Base-by-base conservation (phyloP, 177 flowering plant genomes). In the Vitis hybrid region DNA sequence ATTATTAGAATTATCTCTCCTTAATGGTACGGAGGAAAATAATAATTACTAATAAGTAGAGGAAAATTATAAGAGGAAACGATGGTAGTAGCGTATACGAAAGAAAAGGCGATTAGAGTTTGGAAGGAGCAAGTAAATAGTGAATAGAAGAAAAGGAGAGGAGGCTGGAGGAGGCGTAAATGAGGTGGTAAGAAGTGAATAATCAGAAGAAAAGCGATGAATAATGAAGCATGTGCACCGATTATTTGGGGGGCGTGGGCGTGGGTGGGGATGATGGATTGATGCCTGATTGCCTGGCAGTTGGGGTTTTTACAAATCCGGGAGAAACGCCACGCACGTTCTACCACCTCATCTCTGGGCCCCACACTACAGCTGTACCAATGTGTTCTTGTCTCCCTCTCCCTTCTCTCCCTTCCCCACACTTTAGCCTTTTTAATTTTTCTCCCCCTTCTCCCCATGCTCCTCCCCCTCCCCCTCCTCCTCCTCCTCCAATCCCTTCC, bases 271-370 rank as follows among this genome's bases (percentile, higher is more conserved):
- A 67, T 72, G 79, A 69, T 71, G 80, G 56, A 33, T 33, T 33
- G 45, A 33, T 33, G 45, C 45, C 45, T 33, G 45, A 33, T 33
- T 33, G 45, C 45, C 69, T 63, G 82, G 76, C 81, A 74, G 85
- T 76, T 77, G 74, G 77, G 80, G 65, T 64, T 64, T 71, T 67
- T 70, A 53, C 68, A 68, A 69, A 80, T 80, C 83, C 81, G 80
- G 77, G 78, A 86, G 77, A 82, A 77, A 78, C 82, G 84, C 86
- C 84, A 75, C 78, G 87, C 89, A 86, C 89, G 89, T 86, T 83
- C 81, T 75, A 62, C 70, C 83, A 79, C 83, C 78, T 64, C 68
- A 18, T 19, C 15, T 10, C 55, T 3, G 81, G 87, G 78, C 65
- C 79, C 84, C 79, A 65, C 59, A 2, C 55, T 67, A 80, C 83